A percentile compares a stretch with the other conserved stretches of the same genome.
These are phyloP conservation scores for Lycium ferocissimum DNA, from an alignment of 257 asterid genomes.

Conservation along the genomic window DNA sequence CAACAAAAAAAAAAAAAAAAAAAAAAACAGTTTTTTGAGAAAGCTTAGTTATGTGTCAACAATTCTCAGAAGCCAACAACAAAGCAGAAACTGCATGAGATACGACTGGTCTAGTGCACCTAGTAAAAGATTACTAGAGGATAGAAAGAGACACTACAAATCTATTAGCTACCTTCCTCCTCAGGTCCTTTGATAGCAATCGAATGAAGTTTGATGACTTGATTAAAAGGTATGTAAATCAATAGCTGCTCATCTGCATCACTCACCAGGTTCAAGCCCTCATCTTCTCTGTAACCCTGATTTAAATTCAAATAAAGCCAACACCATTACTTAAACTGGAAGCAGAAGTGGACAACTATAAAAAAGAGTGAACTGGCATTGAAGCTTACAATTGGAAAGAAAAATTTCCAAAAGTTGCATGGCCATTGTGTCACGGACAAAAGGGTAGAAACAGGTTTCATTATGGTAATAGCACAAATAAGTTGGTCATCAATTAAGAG, in stretches of 20 bases:
- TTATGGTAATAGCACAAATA: not conserved
- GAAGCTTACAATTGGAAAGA: not conserved
- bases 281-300: constrained; percentile 98
- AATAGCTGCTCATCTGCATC: constrained; percentile 97
- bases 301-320: constrained; percentile 19
- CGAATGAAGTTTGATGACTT: constrained; percentile 89
- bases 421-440: not conserved
- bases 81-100: not conserved
- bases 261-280: constrained; percentile 84
- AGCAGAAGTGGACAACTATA: not conserved
- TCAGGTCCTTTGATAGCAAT: constrained; percentile 75
- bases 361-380: constrained; percentile 9
- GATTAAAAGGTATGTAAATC: constrained; percentile 83
- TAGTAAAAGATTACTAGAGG: not conserved
- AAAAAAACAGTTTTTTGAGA: not conserved
- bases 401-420: not conserved
- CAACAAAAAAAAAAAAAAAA: too few species aligned
- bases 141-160: constrained; percentile 16
- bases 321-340: constrained; percentile 7
- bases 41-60: not conserved
- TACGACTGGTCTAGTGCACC: not conserved
- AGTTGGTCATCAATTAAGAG: constrained; percentile 16
- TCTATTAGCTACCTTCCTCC: constrained; percentile 74
- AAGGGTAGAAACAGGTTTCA: not conserved
- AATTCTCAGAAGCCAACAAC: not conserved